Conservation (phyloP, 768 basidiomycete species). For the Amanita muscaria region DNA sequence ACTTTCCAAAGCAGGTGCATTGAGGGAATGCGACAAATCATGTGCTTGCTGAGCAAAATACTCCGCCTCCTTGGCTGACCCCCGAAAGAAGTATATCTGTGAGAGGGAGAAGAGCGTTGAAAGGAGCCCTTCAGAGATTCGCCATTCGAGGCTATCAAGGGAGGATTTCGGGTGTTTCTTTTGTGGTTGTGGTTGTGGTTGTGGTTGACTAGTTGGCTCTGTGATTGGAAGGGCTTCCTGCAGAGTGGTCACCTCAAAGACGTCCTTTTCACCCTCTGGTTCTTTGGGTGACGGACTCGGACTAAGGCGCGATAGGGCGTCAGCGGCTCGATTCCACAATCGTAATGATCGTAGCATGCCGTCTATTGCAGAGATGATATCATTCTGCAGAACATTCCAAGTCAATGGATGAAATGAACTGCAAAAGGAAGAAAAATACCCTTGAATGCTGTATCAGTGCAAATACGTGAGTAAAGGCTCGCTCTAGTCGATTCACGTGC, state of each 20-base stretch:
- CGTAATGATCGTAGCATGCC: slow-evolving; percentile 63
- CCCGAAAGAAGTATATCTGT: slow-evolving; percentile 58
- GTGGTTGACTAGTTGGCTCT: slow-evolving; percentile 12
- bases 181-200: slow-evolving; percentile 11
- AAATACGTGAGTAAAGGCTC: slow-evolving; percentile 58
- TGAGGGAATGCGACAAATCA: slow-evolving; percentile 62
- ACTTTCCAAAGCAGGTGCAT: slow-evolving; percentile 53
- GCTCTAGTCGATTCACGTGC: slow-evolving; percentile 53
- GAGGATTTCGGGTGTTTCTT: slow-evolving; percentile 16
- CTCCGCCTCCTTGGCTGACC: slow-evolving; percentile 78
- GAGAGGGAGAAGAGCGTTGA: slow-evolving; percentile 56
- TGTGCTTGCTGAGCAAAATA: slow-evolving; percentile 75
- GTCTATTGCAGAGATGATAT: slow-evolving; percentile 46
- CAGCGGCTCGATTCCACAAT: slow-evolving; percentile 74
- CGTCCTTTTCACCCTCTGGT: slow-evolving; percentile 37
- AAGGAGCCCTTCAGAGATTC: slow-evolving; percentile 64
- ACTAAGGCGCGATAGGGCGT: slow-evolving; percentile 53
- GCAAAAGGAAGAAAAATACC: slow-evolving; percentile 28
- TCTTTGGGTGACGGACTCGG: slow-evolving; percentile 16
- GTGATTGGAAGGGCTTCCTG: slow-evolving; percentile 32
- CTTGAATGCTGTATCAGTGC: slow-evolving; percentile 59
- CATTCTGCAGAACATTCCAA: slow-evolving; percentile 35
- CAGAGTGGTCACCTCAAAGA: slow-evolving; percentile 44
- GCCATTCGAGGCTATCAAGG: slow-evolving; percentile 49
- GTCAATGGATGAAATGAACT: not conserved